These are phyloP conservation scores for Mercurialis annua DNA, from an alignment of 345 rosid genomes.

Conservation along the genomic window DNA sequence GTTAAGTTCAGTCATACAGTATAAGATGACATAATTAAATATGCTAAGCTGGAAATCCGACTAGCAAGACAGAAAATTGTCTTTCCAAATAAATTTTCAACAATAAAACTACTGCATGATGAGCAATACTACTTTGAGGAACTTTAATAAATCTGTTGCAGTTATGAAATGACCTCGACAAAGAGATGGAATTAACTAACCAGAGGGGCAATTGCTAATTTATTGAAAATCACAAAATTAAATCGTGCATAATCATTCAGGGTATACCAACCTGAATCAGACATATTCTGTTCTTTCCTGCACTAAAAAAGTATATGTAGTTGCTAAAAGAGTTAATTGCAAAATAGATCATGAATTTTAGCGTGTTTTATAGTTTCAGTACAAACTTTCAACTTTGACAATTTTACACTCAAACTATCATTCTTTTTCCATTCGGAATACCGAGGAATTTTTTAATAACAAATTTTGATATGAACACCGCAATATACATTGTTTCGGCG, in stretches of 20 bases:
- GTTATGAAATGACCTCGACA: not conserved
- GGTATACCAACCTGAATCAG: not conserved
- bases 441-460: too few species aligned
- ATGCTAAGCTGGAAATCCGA: not conserved
- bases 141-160: not conserved
- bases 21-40: not conserved
- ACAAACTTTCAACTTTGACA: too few species aligned
- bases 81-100: not conserved
- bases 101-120: not conserved
- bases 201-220: not conserved
- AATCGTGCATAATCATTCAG: not conserved
- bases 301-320: too few species aligned
- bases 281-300: too few species aligned
- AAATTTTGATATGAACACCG: too few species aligned
- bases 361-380: too few species aligned
- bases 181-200: not conserved
- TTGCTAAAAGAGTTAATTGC: too few species aligned
- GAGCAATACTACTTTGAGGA: not conserved
- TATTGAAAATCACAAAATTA: not conserved
- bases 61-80: not conserved
- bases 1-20: conserved; percentile 33
- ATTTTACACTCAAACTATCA: too few species aligned
- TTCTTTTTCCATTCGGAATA: too few species aligned
- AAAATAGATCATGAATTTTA: too few species aligned
- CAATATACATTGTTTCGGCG: too few species aligned